Conservation (phyloP, 768 basidiomycete genomes). For the Serendipita sp. region DNA sequence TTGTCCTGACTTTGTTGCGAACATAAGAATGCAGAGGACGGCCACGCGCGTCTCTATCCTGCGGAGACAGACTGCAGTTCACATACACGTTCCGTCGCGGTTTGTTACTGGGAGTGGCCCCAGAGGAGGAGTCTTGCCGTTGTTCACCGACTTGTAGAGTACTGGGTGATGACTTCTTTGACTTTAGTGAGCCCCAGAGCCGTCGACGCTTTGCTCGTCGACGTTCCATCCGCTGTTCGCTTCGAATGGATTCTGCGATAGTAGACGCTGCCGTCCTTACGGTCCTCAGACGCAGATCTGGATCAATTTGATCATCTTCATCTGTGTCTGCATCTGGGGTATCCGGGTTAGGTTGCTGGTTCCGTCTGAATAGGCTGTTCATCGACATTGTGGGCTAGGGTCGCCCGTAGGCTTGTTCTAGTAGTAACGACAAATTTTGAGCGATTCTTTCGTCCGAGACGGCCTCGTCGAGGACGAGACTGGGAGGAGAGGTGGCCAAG, state of each 20-base stretch:
- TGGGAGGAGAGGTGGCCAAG: too few relatives aligned
- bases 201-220: slow-evolving; percentile 21
- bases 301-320: slow-evolving; percentile 32
- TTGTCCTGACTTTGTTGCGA: slow-evolving; percentile 87
- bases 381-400: slow-evolving; percentile 5
- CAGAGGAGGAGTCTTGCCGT: slow-evolving; percentile 1
- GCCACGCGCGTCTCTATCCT: slow-evolving; percentile 53
- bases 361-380: neutral
- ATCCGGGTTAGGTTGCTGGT: neutral
- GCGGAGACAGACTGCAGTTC: slow-evolving; percentile 48
- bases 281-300: slow-evolving; percentile 72
- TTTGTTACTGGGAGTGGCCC: slow-evolving; percentile 22
- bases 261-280: slow-evolving; percentile 88
- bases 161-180: slow-evolving; percentile 16
- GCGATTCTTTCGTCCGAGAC: too few relatives aligned
- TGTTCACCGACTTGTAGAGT: slow-evolving; percentile 31
- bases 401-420: neutral
- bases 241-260: slow-evolving; percentile 70
- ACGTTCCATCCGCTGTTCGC: slow-evolving; percentile 49
- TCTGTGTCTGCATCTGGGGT: slow-evolving; percentile 9
- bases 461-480: too few relatives aligned
- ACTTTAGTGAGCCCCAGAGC: slow-evolving; percentile 12
- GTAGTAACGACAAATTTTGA: neutral
- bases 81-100: slow-evolving; percentile 64
- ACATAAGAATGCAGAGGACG: slow-evolving; percentile 68